Evolutionary conservation across 768 basidiomycete species (phyloP), one percentile per base, ranked within the genome.

Genomic region (Rhizopogon sp.): DNA sequence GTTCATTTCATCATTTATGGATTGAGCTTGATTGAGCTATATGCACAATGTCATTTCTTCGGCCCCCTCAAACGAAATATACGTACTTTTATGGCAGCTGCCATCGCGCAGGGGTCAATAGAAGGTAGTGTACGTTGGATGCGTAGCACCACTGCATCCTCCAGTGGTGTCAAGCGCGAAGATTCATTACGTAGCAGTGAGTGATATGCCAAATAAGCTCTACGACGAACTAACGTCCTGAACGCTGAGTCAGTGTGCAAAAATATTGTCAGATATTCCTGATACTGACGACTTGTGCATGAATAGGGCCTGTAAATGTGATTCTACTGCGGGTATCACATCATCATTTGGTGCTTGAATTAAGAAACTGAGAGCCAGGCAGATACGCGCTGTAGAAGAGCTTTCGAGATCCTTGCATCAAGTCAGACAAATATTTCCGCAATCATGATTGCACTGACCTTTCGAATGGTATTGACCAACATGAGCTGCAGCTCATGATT

Each of bases 391-490:
- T 42, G 80, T 59, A 2, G 74, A 70, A 3, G 74, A 57, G 50
- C 81, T 81, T 67, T 90, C 88, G 29, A 94, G 66, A 64, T 94
- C 91, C 90, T 93, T 31, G 5, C 22, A 17, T 43, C 11, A 11
- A 25, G 17, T 62, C n/a, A 65, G 55, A 43, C 8, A 42, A 13
- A 20, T 39, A 42, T 9, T 7, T 57, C 31, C 46, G 9, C 41
- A 20, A 33, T 29, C 16, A 37, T 9, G 52, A 45, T 5, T 37
- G 29, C 6, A 43, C 66, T 54, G 61, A 84, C 91, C 79, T 93
- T 93, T 58, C 90, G 83, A 35, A 92, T 66, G 5, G 91, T 92
- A 60, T 94, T 94, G 55, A 93, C 84, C 20, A 93, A 77, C 87
- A 94, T 91, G 22, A 94, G 73, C 50, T 83, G 79, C 33, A 92